Percentiles rank a stretch among this genome's conserved stretches.
These are phyloP conservation scores for Harringtonia aguacate DNA, from an alignment of 2,329 filamentous ascomycete species.

Conservation along the genomic window DNA sequence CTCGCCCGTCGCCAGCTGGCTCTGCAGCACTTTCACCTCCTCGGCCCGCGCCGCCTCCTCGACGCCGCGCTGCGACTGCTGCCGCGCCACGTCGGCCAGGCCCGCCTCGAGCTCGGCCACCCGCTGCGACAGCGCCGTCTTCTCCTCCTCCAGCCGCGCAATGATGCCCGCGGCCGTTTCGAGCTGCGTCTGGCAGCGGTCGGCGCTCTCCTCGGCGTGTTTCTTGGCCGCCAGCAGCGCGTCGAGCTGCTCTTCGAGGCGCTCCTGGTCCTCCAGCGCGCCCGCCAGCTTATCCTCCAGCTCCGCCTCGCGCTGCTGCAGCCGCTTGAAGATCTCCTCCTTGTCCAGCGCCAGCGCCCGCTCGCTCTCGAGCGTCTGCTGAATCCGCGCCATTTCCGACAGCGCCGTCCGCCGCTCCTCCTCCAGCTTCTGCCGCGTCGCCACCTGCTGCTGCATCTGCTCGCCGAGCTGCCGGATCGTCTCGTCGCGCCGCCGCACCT, in stretches of 20 bases:
- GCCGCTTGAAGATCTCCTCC: slow-evolving; percentile 96
- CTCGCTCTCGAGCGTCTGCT: slow-evolving; percentile 92
- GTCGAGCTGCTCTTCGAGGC: slow-evolving; percentile 87
- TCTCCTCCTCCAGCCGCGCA: slow-evolving; percentile 74
- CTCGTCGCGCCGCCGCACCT: slow-evolving; percentile 91
- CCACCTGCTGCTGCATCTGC: slow-evolving; percentile 67
- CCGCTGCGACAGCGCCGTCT: slow-evolving; percentile 58
- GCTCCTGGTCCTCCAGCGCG: slow-evolving; percentile 88
- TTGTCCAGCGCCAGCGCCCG: slow-evolving; percentile 93
- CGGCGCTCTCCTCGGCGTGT: slow-evolving; percentile 73
- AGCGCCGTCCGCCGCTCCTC: slow-evolving; percentile 85
- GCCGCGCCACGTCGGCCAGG: slow-evolving; percentile 58
- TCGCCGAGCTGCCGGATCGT: slow-evolving; percentile 81
- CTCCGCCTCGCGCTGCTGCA: slow-evolving; percentile 84
- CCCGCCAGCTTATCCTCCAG: slow-evolving; percentile 87
- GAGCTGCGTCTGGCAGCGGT: slow-evolving; percentile 67
- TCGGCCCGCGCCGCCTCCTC: slow-evolving; percentile 69
- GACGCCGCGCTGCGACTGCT: slow-evolving; percentile 61
- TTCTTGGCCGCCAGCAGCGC: slow-evolving; percentile 82
- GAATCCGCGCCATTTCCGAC: slow-evolving; percentile 76
- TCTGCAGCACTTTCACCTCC: slow-evolving; percentile 85
- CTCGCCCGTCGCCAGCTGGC: slow-evolving; percentile 80
- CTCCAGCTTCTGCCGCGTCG: slow-evolving; percentile 69
- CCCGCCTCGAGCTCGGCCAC: slow-evolving; percentile 60
- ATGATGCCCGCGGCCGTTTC: slow-evolving; percentile 90